Conservation (phyloP, 257 asterid genomes). For the Penstemon davidsonii region DNA sequence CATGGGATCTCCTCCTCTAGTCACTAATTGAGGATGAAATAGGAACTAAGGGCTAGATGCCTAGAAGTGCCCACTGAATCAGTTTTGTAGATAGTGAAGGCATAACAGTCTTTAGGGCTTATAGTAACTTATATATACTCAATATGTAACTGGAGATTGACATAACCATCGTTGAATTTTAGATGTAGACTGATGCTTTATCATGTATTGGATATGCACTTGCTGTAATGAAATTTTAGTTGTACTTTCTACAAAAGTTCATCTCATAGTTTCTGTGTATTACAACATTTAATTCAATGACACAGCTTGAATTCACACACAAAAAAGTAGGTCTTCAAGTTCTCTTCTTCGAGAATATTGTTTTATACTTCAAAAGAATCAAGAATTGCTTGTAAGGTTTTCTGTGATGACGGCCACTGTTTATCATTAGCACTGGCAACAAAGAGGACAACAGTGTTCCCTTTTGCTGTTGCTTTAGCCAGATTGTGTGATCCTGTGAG, state of each 20-base stretch:
- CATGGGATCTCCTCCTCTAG: conserved; percentile 69
- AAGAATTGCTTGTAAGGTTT: conserved; percentile 74
- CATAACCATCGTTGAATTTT: conserved; percentile 15
- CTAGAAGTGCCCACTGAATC: conserved; percentile 16
- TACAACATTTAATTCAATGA: not conserved
- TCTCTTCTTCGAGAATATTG: conserved; percentile 4
- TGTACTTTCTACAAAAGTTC: not conserved
- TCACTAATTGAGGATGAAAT: conserved; percentile 47
- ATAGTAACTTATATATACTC: conserved; percentile 31
- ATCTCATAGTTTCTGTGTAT: not conserved
- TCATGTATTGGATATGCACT: conserved; percentile 13
- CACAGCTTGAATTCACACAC: not conserved
- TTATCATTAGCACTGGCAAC: conserved; percentile 93
- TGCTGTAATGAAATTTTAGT: conserved; percentile 14
- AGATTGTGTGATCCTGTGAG: conserved; percentile 92
- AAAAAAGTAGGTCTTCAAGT: conserved; percentile 4
- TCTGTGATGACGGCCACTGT: conserved; percentile 76
- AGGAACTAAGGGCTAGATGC: not conserved
- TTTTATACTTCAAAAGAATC: conserved; percentile 78
- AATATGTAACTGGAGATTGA: conserved; percentile 26
- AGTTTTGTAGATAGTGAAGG: conserved; percentile 65
- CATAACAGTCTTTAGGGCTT: conserved; percentile 24
- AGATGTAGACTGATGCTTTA: conserved; percentile 10
- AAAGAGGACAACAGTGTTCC: conserved; percentile 79
- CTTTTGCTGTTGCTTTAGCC: conserved; percentile 94